Base-by-base conservation (phyloP, 2,329 filamentous ascomycete genomes). In the Ampelomyces quisqualis region DNA sequence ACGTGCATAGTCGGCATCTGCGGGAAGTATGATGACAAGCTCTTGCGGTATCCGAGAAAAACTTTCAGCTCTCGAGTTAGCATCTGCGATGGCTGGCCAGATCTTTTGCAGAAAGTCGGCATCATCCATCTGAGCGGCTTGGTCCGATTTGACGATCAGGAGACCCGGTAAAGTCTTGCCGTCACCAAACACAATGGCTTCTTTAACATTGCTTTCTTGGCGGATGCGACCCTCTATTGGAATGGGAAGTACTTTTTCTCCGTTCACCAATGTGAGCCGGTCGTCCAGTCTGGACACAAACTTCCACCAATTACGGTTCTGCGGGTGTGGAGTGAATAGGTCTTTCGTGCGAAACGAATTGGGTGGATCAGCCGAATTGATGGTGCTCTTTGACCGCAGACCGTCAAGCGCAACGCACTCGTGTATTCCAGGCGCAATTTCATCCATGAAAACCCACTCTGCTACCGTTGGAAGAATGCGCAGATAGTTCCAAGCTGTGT, bases 401-500 rank as follows among this genome's bases (percentile, higher is more conserved):
- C 67, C 67, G 0, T 53, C 38, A 4, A 51, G 36, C 23, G 74
- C 38, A 60, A 69, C 68, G 28, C 65, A 65, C 28, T 75, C 69
- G 24, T 40, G 73, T 0, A 77, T 50, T 34, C 53, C 54, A 49
- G 58, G 67, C 60, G 58, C 71, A 46, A 30, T 70, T 43, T 1
- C 62, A 45, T 58, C 67, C 42, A 65, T 70, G 28, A 51, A 65
- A 8, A 79, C 57, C 41, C 66, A 78, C 0, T 70, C 68, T 19
- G 64, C 64, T 4, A 74, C 62, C 11, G 62, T 61, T 2, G 67
- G 60, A 2, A 69, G 59, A 1, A 71, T 68, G 2, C 74, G 67
- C 11, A 82, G 63, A 46, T 82, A 85, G 52, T 81, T 78, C 82
- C 81, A 85, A 6, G 71, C 75, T 38, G 73, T 76, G 57, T 84